phyloP scores from a whole-genome alignment of 257 asterid species.

The Przewalskia tangutica region DNA sequence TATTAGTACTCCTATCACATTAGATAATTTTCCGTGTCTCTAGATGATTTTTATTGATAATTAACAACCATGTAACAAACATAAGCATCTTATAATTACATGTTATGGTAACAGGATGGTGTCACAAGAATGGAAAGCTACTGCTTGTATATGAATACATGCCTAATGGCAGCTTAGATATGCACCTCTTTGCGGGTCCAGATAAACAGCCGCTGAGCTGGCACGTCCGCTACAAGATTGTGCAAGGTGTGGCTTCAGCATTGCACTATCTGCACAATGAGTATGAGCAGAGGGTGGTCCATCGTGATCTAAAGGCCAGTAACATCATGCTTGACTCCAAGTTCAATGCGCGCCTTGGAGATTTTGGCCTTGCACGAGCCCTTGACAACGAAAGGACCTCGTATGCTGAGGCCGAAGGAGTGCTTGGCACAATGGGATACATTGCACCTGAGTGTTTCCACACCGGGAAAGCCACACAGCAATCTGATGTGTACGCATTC shows the following conservation, averaged over 20 bases:
- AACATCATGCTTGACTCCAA: conserved; percentile 82
- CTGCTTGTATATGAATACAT: conserved; percentile 79
- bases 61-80: neutral
- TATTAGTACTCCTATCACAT: neutral
- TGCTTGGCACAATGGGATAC: conserved; percentile 76
- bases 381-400: conserved; percentile 73
- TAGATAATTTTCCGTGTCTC: neutral
- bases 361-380: conserved; percentile 89
- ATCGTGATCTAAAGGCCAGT: conserved; percentile 85
- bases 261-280: conserved; percentile 83
- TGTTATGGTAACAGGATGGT: conserved; percentile 60
- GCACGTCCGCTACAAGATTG: conserved; percentile 51
- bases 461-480: conserved; percentile 76
- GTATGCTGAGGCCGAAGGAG: conserved; percentile 73
- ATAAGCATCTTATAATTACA: neutral
- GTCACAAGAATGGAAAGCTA: conserved; percentile 74
- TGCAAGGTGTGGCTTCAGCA: conserved; percentile 74
- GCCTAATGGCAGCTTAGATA: conserved; percentile 86
- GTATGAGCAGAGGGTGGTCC: conserved; percentile 69
- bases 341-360: conserved; percentile 80
- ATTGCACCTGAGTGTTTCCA: conserved; percentile 93
- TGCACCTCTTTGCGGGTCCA: conserved; percentile 54
- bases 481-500: conserved; percentile 72
- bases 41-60: neutral
- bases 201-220: conserved; percentile 39